Evolutionary conservation across 768 basidiomycete genomes (phyloP).

Genomic region (Suillus tomentosus): DNA sequence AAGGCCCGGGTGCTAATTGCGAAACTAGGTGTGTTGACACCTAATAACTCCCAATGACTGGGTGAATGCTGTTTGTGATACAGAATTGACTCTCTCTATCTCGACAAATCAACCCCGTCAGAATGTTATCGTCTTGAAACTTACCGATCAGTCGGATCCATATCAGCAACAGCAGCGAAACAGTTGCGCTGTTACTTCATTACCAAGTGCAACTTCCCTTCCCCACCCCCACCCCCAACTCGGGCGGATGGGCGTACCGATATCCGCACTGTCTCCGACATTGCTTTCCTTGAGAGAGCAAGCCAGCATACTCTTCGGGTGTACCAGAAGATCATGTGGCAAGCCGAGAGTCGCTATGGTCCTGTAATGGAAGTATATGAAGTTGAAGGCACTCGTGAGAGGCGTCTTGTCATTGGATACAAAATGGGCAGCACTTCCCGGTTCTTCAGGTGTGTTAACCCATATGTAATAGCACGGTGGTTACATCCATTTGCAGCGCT

Average conservation of each 20-base stretch:
- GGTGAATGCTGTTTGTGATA: constrained; percentile 13
- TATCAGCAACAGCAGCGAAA: constrained; percentile 84
- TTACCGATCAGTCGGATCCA: constrained; percentile 86
- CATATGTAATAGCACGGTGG: not conserved
- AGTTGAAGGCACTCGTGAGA: constrained; percentile 90
- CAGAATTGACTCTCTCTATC: constrained; percentile 89
- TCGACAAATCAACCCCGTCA: constrained; percentile 77
- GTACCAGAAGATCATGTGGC: constrained; percentile 87
- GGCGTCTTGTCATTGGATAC: constrained; percentile 94
- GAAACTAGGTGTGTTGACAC: constrained; percentile 64
- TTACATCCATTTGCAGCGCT: constrained; percentile 50
- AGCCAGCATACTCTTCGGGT: constrained; percentile 91
- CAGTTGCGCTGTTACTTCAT: constrained; percentile 98
- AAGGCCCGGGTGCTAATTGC: constrained; percentile 87
- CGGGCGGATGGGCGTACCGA: constrained; percentile 68
- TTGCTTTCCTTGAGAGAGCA: constrained; percentile 89
- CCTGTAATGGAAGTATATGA: constrained; percentile 97
- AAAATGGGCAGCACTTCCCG: constrained; percentile 91
- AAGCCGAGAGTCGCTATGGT: constrained; percentile 81
- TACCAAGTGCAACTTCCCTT: constrained; percentile 81
- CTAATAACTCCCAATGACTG: not conserved
- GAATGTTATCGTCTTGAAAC: constrained; percentile 94
- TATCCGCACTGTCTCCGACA: constrained; percentile 86
- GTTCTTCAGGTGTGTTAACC: constrained; percentile 65
- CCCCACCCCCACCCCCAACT: constrained; percentile 41